Conservation (phyloP, 139 green algal genomes). For the Chlorella sp. region DNA sequence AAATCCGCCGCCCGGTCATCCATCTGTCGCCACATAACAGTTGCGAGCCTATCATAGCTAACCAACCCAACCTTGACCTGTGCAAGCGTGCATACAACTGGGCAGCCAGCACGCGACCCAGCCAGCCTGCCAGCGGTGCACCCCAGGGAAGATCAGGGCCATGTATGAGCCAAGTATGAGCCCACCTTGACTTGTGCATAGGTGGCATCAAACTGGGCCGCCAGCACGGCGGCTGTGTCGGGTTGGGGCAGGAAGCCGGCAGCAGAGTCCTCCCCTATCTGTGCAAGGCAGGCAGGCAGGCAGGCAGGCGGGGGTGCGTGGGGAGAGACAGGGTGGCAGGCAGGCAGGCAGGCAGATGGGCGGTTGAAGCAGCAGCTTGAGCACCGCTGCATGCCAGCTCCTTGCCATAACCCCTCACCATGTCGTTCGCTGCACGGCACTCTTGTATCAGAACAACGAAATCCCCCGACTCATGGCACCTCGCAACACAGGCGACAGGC, state of each 20-base stretch:
- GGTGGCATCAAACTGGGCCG: constrained; percentile 54
- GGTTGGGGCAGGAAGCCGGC: constrained; percentile 19
- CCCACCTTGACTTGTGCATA: constrained; percentile 54
- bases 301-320: neutral
- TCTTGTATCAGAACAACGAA: too few relatives aligned
- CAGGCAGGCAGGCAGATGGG: neutral
- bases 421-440: too few relatives aligned
- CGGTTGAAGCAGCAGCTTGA: neutral
- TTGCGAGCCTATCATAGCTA: too few relatives aligned
- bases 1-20: too few relatives aligned
- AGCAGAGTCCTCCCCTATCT: constrained; percentile 41
- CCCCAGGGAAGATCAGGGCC: too few relatives aligned
- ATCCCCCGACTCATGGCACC: neutral
- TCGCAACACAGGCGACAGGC: neutral
- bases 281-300: neutral
- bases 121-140: neutral
- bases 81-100: too few relatives aligned
- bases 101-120: neutral
- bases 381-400: neutral
- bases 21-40: too few relatives aligned
- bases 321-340: neutral
- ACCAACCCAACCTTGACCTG: too few relatives aligned
- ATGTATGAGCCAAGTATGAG: neutral
- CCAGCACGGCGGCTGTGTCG: constrained; percentile 45
- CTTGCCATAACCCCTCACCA: too few relatives aligned